Percentiles rank a stretch among this genome's conserved stretches.
Conservation (phyloP, 306 rosid species). For the Crotalaria pallida region DNA sequence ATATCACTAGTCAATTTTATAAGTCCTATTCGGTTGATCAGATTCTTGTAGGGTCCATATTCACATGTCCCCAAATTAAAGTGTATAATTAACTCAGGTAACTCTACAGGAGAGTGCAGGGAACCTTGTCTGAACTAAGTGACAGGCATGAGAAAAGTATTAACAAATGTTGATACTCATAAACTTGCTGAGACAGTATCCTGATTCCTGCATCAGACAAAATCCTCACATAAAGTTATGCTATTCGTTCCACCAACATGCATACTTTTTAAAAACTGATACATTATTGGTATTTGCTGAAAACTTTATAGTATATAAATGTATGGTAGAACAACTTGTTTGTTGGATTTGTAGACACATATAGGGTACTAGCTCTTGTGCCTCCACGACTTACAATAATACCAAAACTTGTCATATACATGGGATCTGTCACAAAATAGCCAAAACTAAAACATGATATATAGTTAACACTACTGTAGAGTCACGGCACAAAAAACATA, state of each 20-base stretch:
- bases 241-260: slow-evolving; percentile 25
- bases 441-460: slow-evolving; percentile 1
- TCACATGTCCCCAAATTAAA: slow-evolving; percentile 46
- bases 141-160: slow-evolving; percentile 18
- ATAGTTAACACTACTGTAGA: slow-evolving; percentile 30
- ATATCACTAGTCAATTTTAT: not conserved
- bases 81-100: slow-evolving; percentile 13
- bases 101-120: slow-evolving; percentile 17
- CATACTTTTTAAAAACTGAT: not conserved
- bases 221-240: slow-evolving; percentile 28
- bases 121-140: slow-evolving; percentile 13
- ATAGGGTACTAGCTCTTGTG: not conserved
- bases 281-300: not conserved
- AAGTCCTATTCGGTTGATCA: not conserved
- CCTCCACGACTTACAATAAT: slow-evolving; percentile 8
- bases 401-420: slow-evolving; percentile 15
- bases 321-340: slow-evolving; percentile 26
- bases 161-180: slow-evolving; percentile 16
- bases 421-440: slow-evolving; percentile 33
- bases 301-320: not conserved
- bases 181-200: slow-evolving; percentile 32
- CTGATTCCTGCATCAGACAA: slow-evolving; percentile 28
- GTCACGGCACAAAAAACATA: slow-evolving; percentile 29
- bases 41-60: slow-evolving; percentile 7
- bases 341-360: slow-evolving; percentile 20